These are phyloP conservation scores for Hibiscus trionum DNA, from an alignment of 345 rosid genomes.

Conservation along the genomic window DNA sequence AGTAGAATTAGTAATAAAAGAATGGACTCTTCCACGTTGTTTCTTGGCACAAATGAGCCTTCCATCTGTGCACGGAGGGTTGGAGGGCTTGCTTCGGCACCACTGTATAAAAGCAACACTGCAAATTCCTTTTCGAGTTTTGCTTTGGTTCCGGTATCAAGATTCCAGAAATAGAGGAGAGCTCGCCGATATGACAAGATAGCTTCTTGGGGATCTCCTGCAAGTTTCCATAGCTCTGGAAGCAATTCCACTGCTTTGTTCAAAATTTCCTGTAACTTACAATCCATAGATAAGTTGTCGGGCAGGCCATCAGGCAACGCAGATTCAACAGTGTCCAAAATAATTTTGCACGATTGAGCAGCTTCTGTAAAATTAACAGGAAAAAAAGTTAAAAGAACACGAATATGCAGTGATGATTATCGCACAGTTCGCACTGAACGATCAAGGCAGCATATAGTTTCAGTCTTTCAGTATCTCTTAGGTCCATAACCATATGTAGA, in stretches of 20 bases:
- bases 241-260: slow-evolving; percentile 64
- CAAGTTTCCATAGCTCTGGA: slow-evolving; percentile 66
- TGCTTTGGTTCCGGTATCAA: slow-evolving; percentile 41
- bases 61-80: slow-evolving; percentile 55
- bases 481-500: background rate
- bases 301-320: slow-evolving; percentile 69
- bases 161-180: slow-evolving; percentile 62
- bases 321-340: slow-evolving; percentile 58
- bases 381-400: background rate
- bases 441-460: background rate
- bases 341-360: slow-evolving; percentile 56
- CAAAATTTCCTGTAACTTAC: slow-evolving; percentile 46
- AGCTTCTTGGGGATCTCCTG: slow-evolving; percentile 46
- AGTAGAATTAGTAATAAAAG: slow-evolving; percentile 47
- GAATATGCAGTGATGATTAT: background rate
- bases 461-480: background rate
- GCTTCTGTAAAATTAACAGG: slow-evolving; percentile 45
- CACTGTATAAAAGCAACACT: slow-evolving; percentile 55
- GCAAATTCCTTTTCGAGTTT: slow-evolving; percentile 59
- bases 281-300: slow-evolving; percentile 35
- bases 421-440: background rate
- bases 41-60: slow-evolving; percentile 58
- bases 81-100: slow-evolving; percentile 59
- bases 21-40: slow-evolving; percentile 60
- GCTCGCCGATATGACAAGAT: slow-evolving; percentile 52